phyloP scores from a whole-genome alignment of 148 eudicot species.

The Rhododendron williamsianum region DNA sequence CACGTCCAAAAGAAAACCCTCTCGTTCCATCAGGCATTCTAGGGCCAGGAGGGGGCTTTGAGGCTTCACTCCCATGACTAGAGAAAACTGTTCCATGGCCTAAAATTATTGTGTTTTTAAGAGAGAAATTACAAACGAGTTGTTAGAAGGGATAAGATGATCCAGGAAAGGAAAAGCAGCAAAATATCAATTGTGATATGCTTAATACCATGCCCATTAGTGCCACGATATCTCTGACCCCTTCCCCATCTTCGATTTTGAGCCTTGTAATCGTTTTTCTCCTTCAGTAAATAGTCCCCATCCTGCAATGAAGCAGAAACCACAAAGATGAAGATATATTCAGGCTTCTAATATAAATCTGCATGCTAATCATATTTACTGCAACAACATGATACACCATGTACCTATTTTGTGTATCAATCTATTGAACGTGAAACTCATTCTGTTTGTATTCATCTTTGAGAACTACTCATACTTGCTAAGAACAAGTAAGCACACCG shows the following conservation, averaged over 20 bases:
- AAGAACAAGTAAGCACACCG: background rate
- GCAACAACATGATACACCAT: background rate
- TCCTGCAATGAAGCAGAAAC: slow-evolving; percentile 10
- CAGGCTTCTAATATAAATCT: background rate
- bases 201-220: slow-evolving; percentile 57
- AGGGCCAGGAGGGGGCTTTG: slow-evolving; percentile 85
- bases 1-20: slow-evolving; percentile 92
- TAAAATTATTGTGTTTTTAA: slow-evolving; percentile 10
- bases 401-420: background rate
- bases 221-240: slow-evolving; percentile 42
- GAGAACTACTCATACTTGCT: background rate
- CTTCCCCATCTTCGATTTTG: slow-evolving; percentile 48
- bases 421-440: background rate
- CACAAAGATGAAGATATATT: background rate
- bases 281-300: slow-evolving; percentile 43
- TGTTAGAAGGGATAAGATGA: background rate
- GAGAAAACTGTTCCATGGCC: slow-evolving; percentile 50
- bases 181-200: background rate
- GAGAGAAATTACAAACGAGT: background rate
- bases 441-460: background rate
- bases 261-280: slow-evolving; percentile 38
- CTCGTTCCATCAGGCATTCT: slow-evolving; percentile 92
- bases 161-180: background rate
- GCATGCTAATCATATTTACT: background rate
- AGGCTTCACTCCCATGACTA: slow-evolving; percentile 36